Evolutionary conservation across 345 rosid species (phyloP).

Genomic region (Iberis pinnata): DNA sequence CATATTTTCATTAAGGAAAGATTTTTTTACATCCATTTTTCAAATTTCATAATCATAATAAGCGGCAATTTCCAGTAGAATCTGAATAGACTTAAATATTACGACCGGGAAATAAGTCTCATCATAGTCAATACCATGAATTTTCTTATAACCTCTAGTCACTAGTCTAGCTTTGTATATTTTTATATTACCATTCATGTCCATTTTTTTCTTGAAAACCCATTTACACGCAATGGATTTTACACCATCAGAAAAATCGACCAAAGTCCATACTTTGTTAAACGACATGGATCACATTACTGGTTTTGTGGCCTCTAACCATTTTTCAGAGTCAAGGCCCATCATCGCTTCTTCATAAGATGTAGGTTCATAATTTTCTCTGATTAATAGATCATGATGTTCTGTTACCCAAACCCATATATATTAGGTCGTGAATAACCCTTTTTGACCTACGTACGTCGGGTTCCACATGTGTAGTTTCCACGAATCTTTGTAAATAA

Average conservation of each 20-base stretch:
- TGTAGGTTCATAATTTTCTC: background rate
- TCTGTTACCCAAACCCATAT: background rate
- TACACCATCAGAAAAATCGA: background rate
- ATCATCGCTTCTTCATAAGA: background rate
- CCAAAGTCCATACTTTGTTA: conserved; percentile 28
- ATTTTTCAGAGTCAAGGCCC: conserved; percentile 16
- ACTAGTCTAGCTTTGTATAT: background rate
- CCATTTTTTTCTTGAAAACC: background rate
- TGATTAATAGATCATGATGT: background rate
- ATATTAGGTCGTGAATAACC: background rate
- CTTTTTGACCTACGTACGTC: background rate
- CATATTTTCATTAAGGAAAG: background rate
- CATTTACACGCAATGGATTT: background rate
- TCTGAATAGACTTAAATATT: background rate
- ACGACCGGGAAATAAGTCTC: background rate
- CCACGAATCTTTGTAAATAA: background rate
- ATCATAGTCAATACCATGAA: background rate
- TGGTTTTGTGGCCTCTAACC: background rate
- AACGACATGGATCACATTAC: conserved; percentile 19
- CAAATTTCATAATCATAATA: no score
- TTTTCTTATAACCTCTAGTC: background rate
- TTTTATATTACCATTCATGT: background rate
- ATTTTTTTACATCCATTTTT: background rate
- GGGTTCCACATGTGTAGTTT: background rate
- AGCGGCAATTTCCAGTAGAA: background rate